phyloP scores from a whole-genome alignment of 345 rosid genomes.

The Sisymbrium irio region DNA sequence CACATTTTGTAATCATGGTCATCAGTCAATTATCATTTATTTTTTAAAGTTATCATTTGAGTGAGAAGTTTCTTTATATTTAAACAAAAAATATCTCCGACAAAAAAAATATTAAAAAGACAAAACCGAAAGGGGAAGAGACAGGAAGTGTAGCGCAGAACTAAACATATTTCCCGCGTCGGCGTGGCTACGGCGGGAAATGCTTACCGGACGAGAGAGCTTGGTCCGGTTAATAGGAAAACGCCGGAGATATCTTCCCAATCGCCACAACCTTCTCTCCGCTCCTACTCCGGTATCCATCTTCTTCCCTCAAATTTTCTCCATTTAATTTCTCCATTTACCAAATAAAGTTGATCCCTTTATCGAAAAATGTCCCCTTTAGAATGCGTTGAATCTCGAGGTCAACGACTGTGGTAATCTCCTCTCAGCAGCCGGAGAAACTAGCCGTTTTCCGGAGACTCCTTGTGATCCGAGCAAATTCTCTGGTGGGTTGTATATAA shows the following conservation, averaged over 20 bases:
- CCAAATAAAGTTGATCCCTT: neutral
- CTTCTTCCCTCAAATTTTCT: neutral
- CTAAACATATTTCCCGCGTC: conserved; percentile 28
- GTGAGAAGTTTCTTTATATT: too few relatives aligned
- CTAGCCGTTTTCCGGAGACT: conserved; percentile 1
- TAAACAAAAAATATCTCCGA: neutral
- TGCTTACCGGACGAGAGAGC: conserved; percentile 77
- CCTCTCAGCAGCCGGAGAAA: neutral
- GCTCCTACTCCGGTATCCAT: conserved; percentile 39
- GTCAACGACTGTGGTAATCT: conserved; percentile 27
- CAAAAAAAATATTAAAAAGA: conserved; percentile 2
- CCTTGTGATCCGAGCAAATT: conserved; percentile 44
- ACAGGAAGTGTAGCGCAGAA: neutral
- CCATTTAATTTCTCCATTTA: neutral
- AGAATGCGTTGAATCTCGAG: conserved; percentile 47
- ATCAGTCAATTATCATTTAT: too few relatives aligned
- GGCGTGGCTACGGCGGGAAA: conserved; percentile 22
- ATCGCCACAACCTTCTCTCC: conserved; percentile 51
- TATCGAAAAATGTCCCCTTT: neutral
- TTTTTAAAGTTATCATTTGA: too few relatives aligned
- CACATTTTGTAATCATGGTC: too few relatives aligned
- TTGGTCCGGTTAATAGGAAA: conserved; percentile 66
- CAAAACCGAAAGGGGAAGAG: conserved; percentile 1
- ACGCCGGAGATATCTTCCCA: conserved; percentile 68
- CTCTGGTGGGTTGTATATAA: conserved; percentile 37